These are phyloP conservation scores for Sarocladium kiliense DNA, from an alignment of 2,329 filamentous ascomycete species.

Conservation along the genomic window DNA sequence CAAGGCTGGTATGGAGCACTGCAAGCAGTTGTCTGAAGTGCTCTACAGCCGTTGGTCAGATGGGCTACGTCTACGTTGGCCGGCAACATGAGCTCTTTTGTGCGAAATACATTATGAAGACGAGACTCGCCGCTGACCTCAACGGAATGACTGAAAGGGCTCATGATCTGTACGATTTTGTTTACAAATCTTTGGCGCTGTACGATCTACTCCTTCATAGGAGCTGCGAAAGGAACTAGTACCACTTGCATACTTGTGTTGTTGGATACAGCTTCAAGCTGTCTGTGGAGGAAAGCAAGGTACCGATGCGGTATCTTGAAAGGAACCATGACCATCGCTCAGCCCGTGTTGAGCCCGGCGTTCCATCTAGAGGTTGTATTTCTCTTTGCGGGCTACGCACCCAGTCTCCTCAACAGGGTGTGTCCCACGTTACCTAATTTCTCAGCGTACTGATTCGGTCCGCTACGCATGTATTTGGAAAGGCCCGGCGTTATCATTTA, in stretches of 20 bases:
- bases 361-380: neutral
- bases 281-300: neutral
- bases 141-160: neutral
- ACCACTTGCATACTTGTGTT: neutral
- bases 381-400: neutral
- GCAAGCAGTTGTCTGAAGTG: constrained; percentile 81
- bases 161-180: constrained; percentile 6
- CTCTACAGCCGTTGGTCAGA: constrained; percentile 89
- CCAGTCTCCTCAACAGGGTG: neutral
- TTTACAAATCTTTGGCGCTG: constrained; percentile 1
- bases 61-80: constrained; percentile 70
- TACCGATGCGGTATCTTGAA: neutral
- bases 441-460: neutral
- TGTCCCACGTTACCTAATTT: neutral
- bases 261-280: neutral
- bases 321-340: neutral
- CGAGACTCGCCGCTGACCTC: neutral
- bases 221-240: constrained; percentile 3
- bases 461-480: neutral
- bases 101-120: neutral
- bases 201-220: constrained; percentile 10
- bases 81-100: constrained; percentile 27
- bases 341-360: neutral
- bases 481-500: neutral
- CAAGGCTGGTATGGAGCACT: constrained; percentile 81